A percentile compares a stretch with the other conserved stretches of the same genome.
Conservation (phyloP, 2,329 filamentous ascomycete species). For the Colletotrichum eremochloae region DNA sequence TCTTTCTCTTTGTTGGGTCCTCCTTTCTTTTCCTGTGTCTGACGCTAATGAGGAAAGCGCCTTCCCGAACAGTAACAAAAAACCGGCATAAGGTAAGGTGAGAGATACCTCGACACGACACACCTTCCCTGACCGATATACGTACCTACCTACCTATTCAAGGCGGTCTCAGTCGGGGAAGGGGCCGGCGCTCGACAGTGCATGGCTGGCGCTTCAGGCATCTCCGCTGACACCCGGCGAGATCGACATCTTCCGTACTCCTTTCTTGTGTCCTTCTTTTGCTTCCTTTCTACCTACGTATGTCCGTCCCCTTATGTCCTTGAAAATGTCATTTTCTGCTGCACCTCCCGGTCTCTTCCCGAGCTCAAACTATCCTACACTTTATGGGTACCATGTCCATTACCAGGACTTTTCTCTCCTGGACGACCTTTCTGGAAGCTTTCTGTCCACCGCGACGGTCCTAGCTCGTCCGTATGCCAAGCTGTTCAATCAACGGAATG, state of each 20-base stretch:
- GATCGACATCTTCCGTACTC: constrained; percentile 16
- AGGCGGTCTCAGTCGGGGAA: not conserved
- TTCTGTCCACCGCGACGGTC: constrained; percentile 28
- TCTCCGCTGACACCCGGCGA: constrained; percentile 29
- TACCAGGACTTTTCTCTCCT: not conserved
- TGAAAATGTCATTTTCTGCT: constrained; percentile 2
- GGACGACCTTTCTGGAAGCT: constrained; percentile 29
- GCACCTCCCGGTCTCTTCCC: not conserved
- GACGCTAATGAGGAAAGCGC: not conserved
- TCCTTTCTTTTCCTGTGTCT: not conserved
- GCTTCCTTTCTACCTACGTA: no score
- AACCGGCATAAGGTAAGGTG: not conserved
- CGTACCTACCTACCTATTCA: not conserved
- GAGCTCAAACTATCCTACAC: not conserved
- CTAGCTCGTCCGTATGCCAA: not conserved
- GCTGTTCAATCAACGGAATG: not conserved
- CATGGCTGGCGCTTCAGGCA: not conserved
- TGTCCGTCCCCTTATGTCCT: not conserved
- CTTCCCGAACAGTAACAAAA: not conserved
- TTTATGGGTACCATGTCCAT: not conserved
- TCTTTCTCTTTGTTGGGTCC: not conserved
- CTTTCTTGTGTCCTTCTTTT: not conserved
- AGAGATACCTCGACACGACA: not conserved
- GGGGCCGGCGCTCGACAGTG: not conserved
- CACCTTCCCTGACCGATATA: not conserved